Percentiles rank a stretch among this genome's conserved stretches.
phyloP scores from a whole-genome alignment of 148 eudicot species.

The Rhododendron williamsianum region DNA sequence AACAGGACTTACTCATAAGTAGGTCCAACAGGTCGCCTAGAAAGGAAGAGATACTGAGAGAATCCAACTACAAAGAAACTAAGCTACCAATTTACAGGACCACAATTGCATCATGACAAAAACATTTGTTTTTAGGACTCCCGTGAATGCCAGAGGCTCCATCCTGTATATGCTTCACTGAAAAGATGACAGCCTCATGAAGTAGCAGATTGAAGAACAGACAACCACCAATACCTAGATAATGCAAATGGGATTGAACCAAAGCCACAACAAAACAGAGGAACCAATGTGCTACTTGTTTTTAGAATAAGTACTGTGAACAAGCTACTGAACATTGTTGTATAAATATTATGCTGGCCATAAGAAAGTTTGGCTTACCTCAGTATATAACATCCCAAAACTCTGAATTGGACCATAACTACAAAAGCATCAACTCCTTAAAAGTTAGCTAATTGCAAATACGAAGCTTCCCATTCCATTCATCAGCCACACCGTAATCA shows the following conservation, averaged over 20 bases:
- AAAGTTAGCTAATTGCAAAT: constrained; percentile 40
- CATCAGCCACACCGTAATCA: constrained; percentile 85
- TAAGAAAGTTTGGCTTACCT: constrained; percentile 24
- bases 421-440: constrained; percentile 17
- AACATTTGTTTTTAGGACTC: not conserved
- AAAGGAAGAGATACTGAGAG: not conserved
- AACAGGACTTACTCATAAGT: not conserved
- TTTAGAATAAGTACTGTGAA: not conserved
- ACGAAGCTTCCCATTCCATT: constrained; percentile 57
- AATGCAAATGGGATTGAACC: not conserved
- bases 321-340: not conserved
- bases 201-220: not conserved
- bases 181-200: not conserved
- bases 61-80: not conserved
- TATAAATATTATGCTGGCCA: not conserved
- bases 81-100: not conserved
- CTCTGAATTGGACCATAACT: constrained; percentile 21
- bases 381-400: constrained; percentile 14
- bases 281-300: not conserved
- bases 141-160: not conserved
- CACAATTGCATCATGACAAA: too few relatives aligned
- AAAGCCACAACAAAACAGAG: constrained; percentile 5
- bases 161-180: constrained; percentile 3
- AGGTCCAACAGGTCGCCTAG: not conserved
- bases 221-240: not conserved